Percentiles rank a stretch among this genome's conserved stretches.
Evolutionary conservation across 2,329 filamentous ascomycete genomes (phyloP).

Genomic region (Phaeosphaeriaceae sp.): DNA sequence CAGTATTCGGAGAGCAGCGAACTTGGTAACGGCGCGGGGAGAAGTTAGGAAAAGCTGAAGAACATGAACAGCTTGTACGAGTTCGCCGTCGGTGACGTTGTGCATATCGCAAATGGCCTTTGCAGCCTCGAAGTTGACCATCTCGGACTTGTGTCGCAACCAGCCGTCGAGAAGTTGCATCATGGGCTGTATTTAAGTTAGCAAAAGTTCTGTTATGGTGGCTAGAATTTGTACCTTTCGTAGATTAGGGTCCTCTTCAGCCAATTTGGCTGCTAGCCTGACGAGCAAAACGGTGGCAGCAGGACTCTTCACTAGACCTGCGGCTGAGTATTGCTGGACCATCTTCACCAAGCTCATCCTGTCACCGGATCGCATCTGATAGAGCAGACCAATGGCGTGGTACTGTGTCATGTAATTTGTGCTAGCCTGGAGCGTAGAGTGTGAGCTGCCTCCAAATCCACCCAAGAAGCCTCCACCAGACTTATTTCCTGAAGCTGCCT

Average conservation of each 20-base stretch:
- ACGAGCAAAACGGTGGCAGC: conserved; percentile 93
- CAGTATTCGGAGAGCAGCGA: conserved; percentile 93
- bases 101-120: conserved; percentile 97
- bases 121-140: conserved; percentile 93
- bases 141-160: conserved; percentile 96
- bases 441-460: conserved; percentile 82
- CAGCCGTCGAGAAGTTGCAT: conserved; percentile 95
- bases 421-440: conserved; percentile 70
- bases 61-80: conserved; percentile 90
- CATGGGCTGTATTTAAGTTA: conserved; percentile 69
- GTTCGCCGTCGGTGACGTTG: conserved; percentile 90
- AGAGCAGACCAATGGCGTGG: conserved; percentile 94
- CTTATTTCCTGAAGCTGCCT: conserved; percentile 89
- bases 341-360: conserved; percentile 99
- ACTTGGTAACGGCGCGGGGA: conserved; percentile 94
- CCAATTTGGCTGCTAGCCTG: conserved; percentile 87
- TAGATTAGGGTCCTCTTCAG: conserved; percentile 87
- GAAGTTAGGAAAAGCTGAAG: conserved; percentile 97
- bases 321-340: conserved; percentile 97
- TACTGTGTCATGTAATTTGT: conserved; percentile 99
- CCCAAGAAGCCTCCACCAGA: conserved; percentile 88
- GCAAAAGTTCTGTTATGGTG: neutral
- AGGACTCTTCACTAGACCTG: conserved; percentile 92
- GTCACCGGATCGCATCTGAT: conserved; percentile 97
- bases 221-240: conserved; percentile 60